Conservation (phyloP, 805 yeast species). For the Teunomyces stri region DNA sequence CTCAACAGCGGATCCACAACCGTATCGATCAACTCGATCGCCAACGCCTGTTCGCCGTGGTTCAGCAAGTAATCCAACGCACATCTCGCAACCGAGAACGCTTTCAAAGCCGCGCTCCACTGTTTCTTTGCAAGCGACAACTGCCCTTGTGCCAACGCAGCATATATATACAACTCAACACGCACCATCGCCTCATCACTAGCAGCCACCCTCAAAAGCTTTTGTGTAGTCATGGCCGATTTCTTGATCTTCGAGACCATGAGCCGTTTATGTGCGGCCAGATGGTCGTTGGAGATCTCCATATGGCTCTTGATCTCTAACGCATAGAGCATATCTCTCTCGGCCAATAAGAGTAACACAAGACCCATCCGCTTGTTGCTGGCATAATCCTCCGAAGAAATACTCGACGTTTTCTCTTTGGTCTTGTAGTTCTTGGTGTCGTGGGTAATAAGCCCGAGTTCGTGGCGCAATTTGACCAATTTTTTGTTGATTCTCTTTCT, state of each 20-base stretch:
- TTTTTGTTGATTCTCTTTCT: conserved; percentile 61
- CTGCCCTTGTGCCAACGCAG: conserved; percentile 53
- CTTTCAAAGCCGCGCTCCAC: conserved; percentile 52
- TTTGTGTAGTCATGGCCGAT: conserved; percentile 46
- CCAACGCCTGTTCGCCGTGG: conserved; percentile 34
- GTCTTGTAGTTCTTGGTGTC: conserved; percentile 62
- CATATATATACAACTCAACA: conserved; percentile 34
- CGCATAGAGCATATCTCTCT: conserved; percentile 71
- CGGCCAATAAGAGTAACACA: conserved; percentile 65
- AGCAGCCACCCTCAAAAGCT: conserved; percentile 40
- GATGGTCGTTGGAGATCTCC: conserved; percentile 50
- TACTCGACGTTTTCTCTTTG: conserved; percentile 46
- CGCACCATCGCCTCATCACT: conserved; percentile 31
- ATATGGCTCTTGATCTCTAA: conserved; percentile 56
- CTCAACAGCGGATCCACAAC: conserved; percentile 66
- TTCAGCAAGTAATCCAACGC: conserved; percentile 50
- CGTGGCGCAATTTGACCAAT: conserved; percentile 63
- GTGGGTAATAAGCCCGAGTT: conserved; percentile 57
- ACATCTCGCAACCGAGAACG: conserved; percentile 61
- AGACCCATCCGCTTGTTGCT: conserved; percentile 53
- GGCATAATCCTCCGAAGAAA: conserved; percentile 49
- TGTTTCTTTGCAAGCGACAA: conserved; percentile 50
- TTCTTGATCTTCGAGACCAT: conserved; percentile 66
- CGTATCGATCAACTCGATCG: conserved; percentile 55
- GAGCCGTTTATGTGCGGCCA: conserved; percentile 45